These are phyloP conservation scores for Pleurotus salmoneostramineus DNA, from an alignment of 768 basidiomycete genomes.

Conservation along the genomic window DNA sequence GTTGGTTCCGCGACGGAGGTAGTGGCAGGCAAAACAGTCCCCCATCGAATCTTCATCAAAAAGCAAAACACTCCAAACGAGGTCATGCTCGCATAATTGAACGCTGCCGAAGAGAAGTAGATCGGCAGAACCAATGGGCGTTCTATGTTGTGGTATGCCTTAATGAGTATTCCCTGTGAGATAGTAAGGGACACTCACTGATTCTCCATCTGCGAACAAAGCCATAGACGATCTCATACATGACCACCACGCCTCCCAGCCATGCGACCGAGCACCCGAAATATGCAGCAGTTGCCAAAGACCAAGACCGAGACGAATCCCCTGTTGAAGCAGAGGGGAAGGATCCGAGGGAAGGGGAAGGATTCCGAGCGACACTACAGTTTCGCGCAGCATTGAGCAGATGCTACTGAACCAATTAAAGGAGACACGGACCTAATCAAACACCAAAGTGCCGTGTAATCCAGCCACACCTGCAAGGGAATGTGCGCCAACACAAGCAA, in stretches of 20 bases:
- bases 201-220: slow-evolving; percentile 75
- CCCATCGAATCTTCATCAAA: slow-evolving; percentile 71
- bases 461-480: slow-evolving; percentile 78
- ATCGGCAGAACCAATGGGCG: slow-evolving; percentile 82
- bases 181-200: slow-evolving; percentile 47
- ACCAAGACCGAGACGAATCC: slow-evolving; percentile 51
- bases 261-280: slow-evolving; percentile 77
- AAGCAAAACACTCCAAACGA: slow-evolving; percentile 86
- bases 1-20: slow-evolving; percentile 11
- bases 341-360: slow-evolving; percentile 61
- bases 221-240: slow-evolving; percentile 77
- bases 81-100: slow-evolving; percentile 69
- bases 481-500: slow-evolving; percentile 69
- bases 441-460: slow-evolving; percentile 85
- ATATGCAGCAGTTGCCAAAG: slow-evolving; percentile 79
- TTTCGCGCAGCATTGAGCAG: neutral
- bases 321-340: slow-evolving; percentile 62
- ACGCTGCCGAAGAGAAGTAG: slow-evolving; percentile 77
- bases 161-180: neutral
- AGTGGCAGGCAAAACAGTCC: slow-evolving; percentile 54
- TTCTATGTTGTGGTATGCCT: slow-evolving; percentile 35
- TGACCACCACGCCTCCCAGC: slow-evolving; percentile 65
- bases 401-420: slow-evolving; percentile 8
- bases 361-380: slow-evolving; percentile 67
- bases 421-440: slow-evolving; percentile 66